Conservation (phyloP, 2,329 filamentous ascomycete species). For the Botryotinia calthae region DNA sequence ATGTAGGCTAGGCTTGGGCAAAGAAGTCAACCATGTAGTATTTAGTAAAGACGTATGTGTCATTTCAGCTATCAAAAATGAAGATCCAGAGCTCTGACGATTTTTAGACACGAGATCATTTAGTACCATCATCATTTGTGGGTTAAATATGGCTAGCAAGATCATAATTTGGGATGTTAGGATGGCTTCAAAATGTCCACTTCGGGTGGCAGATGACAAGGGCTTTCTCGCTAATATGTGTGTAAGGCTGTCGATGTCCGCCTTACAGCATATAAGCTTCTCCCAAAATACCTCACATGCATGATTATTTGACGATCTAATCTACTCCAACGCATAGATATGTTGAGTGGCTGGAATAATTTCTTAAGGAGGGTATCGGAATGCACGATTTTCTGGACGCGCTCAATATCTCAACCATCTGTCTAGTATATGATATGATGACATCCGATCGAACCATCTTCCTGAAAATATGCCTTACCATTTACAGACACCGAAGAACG, state of each 20-base stretch:
- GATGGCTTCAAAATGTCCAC: background rate
- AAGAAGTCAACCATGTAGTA: background rate
- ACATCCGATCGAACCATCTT: background rate
- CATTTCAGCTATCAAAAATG: background rate
- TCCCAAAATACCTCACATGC: background rate
- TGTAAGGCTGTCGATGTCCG: background rate
- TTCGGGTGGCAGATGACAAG: background rate
- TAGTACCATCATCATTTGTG: background rate
- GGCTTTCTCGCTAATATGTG: background rate
- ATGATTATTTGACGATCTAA: background rate
- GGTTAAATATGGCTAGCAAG: background rate
- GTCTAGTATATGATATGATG: background rate
- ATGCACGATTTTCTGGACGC: background rate
- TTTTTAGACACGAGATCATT: background rate
- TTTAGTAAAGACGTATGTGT: background rate
- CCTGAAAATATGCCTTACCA: background rate
- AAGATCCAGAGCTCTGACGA: no score
- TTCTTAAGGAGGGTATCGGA: background rate
- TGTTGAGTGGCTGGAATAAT: background rate
- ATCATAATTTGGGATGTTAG: background rate
- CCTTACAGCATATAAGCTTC: background rate
- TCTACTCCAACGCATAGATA: background rate
- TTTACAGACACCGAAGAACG: constrained; percentile 2
- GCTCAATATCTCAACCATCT: background rate
- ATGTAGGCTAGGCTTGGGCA: background rate